Evolutionary conservation across 2,329 filamentous ascomycete genomes (phyloP).

Genomic region (Rhexocercosporidium sp.): DNA sequence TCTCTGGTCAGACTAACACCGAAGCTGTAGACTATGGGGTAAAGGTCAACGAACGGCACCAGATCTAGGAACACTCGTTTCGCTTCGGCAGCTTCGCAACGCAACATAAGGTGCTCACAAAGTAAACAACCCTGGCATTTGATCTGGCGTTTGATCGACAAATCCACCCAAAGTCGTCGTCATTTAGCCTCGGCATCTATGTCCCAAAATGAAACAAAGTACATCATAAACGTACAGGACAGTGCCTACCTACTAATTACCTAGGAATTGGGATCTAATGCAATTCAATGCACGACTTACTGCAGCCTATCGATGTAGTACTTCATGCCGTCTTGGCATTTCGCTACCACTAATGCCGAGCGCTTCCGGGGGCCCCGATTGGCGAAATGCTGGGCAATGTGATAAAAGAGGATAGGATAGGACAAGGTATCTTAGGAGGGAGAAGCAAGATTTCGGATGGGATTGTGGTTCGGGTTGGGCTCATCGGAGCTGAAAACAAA

Average conservation of each 20-base stretch:
- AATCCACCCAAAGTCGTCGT: neutral
- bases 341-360: neutral
- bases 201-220: neutral
- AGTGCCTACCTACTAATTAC: neutral
- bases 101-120: too few relatives aligned
- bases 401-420: too few relatives aligned
- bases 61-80: too few relatives aligned
- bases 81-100: too few relatives aligned
- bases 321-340: neutral
- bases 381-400: neutral
- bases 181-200: neutral
- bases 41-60: too few relatives aligned
- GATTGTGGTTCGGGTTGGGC: neutral
- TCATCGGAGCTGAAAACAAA: neutral
- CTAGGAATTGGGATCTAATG: neutral
- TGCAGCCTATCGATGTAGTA: neutral
- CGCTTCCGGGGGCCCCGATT: conserved; percentile 2
- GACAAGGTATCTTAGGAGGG: too few relatives aligned
- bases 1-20: too few relatives aligned
- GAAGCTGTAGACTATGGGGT: too few relatives aligned
- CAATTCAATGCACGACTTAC: neutral
- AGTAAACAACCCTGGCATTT: too few relatives aligned
- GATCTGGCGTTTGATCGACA: neutral
- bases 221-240: too few relatives aligned
- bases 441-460: conserved; percentile 1